Percentiles rank a stretch among this genome's conserved stretches.
These are phyloP conservation scores for Vaccinium vitisidaea DNA, from an alignment of 148 eudicot species.

Conservation along the genomic window DNA sequence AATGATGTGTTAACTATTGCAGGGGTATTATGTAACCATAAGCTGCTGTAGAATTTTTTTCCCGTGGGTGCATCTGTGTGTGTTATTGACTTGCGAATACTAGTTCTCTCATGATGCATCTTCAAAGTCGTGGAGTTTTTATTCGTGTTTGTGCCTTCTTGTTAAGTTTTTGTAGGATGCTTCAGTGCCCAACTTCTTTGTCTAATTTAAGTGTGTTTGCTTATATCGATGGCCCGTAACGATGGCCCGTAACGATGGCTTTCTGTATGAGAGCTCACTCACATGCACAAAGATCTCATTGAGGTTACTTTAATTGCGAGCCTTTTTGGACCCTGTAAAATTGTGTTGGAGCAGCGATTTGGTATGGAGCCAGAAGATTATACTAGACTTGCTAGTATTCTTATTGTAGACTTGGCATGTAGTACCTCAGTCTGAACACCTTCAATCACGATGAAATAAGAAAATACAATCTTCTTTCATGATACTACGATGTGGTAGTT, in stretches of 20 bases:
- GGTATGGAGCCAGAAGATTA: not conserved
- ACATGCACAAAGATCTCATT: not conserved
- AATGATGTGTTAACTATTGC: not conserved
- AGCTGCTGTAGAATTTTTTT: not conserved
- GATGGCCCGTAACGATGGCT: not conserved
- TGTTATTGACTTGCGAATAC: not conserved
- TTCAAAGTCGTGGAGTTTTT: not conserved
- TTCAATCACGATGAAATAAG: not conserved
- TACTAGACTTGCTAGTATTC: not conserved
- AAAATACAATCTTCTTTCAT: not conserved
- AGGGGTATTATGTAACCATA: not conserved
- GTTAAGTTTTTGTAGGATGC: not conserved
- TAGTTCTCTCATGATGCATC: not conserved
- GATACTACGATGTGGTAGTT: not conserved
- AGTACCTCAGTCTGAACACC: not conserved
- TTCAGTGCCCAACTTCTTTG: not conserved
- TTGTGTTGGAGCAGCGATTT: not conserved
- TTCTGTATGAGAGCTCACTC: not conserved
- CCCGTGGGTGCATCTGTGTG: not conserved
- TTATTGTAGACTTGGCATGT: not conserved
- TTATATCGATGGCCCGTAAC: not conserved
- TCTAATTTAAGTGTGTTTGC: not conserved
- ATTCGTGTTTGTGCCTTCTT: not conserved
- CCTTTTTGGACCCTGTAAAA: not conserved
- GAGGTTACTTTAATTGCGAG: not conserved